Evolutionary conservation across 2,329 filamentous ascomycete species (phyloP).

Genomic region (Monilinia polystroma): DNA sequence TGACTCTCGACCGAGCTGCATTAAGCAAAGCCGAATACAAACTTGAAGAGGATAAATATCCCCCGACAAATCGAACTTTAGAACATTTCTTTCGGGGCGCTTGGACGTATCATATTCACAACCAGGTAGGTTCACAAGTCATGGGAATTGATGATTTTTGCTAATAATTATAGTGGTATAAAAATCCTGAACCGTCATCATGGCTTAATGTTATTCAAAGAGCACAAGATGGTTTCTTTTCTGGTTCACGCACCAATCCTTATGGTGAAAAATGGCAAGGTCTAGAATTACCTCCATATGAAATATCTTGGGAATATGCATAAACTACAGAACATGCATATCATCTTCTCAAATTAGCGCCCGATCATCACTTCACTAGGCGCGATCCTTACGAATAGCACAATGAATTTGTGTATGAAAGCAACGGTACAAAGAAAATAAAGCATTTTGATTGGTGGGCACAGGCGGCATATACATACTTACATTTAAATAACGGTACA

Average conservation of each 20-base stretch:
- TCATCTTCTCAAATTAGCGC: not conserved
- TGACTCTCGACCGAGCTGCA: constrained; percentile 32
- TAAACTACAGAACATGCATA: not conserved
- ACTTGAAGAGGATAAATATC: constrained; percentile 51
- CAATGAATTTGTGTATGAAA: constrained; percentile 7
- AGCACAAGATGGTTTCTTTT: constrained; percentile 55
- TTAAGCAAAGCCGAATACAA: constrained; percentile 46
- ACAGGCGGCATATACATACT: constrained; percentile 11
- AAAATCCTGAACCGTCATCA: constrained; percentile 54
- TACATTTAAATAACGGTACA: not conserved
- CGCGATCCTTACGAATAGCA: constrained; percentile 8
- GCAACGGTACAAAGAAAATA: constrained; percentile 10
- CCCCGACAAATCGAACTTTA: constrained; percentile 55
- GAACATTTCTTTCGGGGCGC: constrained; percentile 56
- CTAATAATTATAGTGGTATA: constrained; percentile 48
- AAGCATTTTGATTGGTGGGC: constrained; percentile 7
- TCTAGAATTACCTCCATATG: constrained; percentile 48
- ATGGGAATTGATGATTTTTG: constrained; percentile 8
- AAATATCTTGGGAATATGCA: constrained; percentile 46
- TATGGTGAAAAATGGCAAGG: constrained; percentile 56
- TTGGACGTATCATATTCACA: constrained; percentile 59
- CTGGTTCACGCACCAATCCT: constrained; percentile 48
- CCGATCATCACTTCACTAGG: not conserved
- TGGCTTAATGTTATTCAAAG: constrained; percentile 54
- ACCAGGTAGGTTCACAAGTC: constrained; percentile 47